phyloP scores from a whole-genome alignment of 2,329 filamentous ascomycete species.

The Septoria petroselini region DNA sequence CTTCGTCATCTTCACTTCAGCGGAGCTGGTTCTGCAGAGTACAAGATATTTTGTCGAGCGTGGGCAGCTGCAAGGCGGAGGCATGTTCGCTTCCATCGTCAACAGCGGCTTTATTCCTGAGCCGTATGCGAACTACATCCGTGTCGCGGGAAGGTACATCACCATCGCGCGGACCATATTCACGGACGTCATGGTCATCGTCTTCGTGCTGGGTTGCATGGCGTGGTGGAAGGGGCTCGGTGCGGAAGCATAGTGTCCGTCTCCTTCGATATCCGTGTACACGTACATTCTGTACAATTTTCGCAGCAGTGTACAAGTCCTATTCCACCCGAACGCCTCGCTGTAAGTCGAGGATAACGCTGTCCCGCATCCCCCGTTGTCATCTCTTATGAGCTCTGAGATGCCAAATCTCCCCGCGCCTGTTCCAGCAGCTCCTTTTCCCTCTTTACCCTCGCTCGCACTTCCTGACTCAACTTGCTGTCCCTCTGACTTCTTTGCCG shows the following conservation, averaged over 20 bases:
- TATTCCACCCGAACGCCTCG: conserved; percentile 2
- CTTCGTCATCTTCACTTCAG: conserved; percentile 78
- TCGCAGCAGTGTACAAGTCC: not conserved
- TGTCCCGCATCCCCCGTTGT: not conserved
- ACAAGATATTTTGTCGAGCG: conserved; percentile 69
- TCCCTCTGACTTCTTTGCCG: conserved; percentile 54
- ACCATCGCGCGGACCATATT: conserved; percentile 70
- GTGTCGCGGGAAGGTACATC: conserved; percentile 61
- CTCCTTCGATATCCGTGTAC: not conserved
- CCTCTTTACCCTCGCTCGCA: conserved; percentile 57
- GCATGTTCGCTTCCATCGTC: conserved; percentile 61
- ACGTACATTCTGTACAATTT: conserved; percentile 7
- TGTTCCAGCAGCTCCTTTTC: conserved; percentile 59
- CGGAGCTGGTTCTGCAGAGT: conserved; percentile 69
- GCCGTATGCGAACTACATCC: conserved; percentile 60
- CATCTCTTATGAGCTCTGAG: conserved; percentile 17
- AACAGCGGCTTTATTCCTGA: conserved; percentile 61
- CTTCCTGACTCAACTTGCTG: conserved; percentile 52
- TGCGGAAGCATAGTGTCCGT: conserved; percentile 19
- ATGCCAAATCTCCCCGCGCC: conserved; percentile 50
- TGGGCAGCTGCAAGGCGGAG: conserved; percentile 55
- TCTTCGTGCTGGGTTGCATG: conserved; percentile 68
- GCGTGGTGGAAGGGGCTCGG: conserved; percentile 46
- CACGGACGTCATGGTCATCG: conserved; percentile 68
- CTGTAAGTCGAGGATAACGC: conserved; percentile 5